Conservation (phyloP, 1,139 yeast species). For the Sugiyamaella grinbergsii region DNA sequence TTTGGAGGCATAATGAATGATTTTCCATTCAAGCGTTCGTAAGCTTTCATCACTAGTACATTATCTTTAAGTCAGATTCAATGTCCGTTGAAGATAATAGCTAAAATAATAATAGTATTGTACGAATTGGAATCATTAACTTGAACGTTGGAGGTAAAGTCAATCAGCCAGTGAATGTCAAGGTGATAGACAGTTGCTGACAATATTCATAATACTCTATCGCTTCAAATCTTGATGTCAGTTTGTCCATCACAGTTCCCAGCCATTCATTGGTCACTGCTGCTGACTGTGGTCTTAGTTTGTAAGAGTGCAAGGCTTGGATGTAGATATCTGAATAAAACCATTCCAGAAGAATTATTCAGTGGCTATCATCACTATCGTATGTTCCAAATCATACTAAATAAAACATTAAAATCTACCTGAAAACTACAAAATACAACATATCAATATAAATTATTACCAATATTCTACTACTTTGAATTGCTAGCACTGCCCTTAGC, state of each 20-base stretch:
- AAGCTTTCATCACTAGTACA: too few relatives aligned
- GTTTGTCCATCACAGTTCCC: conserved; percentile 5
- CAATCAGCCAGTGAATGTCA: too few relatives aligned
- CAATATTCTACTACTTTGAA: conserved; percentile 1
- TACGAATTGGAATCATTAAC: too few relatives aligned
- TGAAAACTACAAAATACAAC: background rate
- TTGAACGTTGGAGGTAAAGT: too few relatives aligned
- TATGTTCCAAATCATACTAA: background rate
- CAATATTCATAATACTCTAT: conserved; percentile 3
- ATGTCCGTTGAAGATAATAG: too few relatives aligned
- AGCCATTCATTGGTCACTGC: conserved; percentile 11
- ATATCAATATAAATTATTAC: background rate
- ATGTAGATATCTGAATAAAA: too few relatives aligned
- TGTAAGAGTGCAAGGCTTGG: too few relatives aligned
- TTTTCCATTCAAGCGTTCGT: too few relatives aligned
- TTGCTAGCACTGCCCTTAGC: conserved; percentile 1
- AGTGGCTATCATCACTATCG: background rate
- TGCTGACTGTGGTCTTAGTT: background rate
- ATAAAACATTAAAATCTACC: background rate
- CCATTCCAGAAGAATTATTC: background rate
- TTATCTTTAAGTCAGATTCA: too few relatives aligned
- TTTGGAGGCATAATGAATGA: too few relatives aligned
- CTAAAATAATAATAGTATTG: too few relatives aligned
- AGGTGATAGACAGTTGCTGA: too few relatives aligned
- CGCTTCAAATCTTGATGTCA: conserved; percentile 4